Conservation (phyloP, 2,329 filamentous ascomycete genomes). For the Diaporthe citriasiana region DNA sequence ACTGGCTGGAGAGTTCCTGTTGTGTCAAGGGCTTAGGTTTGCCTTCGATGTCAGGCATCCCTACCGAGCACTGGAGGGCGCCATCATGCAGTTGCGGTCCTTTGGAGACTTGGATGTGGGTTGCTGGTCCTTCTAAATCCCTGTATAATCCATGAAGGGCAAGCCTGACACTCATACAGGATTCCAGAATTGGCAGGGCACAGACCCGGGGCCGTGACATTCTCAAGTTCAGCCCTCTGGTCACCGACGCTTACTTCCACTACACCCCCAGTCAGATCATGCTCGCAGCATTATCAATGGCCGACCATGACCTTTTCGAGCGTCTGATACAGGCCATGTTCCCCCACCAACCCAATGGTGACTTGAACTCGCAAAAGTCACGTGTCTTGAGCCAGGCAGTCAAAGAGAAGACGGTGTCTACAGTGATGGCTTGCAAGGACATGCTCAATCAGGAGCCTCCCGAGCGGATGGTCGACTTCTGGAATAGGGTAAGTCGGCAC, state of each 20-base stretch:
- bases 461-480: constrained; percentile 67
- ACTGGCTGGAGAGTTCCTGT: constrained; percentile 90
- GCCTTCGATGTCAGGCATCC: constrained; percentile 95
- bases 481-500: constrained; percentile 61
- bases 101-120: constrained; percentile 72
- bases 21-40: constrained; percentile 93
- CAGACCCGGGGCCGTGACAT: constrained; percentile 81
- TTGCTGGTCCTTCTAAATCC: background rate
- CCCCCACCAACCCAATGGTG: constrained; percentile 44
- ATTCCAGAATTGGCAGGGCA: constrained; percentile 68
- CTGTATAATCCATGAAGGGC: too few relatives aligned
- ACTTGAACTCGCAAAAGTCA: constrained; percentile 46
- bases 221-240: constrained; percentile 82
- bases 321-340: constrained; percentile 61
- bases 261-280: constrained; percentile 96
- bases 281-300: constrained; percentile 83
- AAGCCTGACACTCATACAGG: constrained; percentile 32
- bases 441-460: constrained; percentile 71
- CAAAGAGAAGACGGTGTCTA: constrained; percentile 43
- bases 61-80: constrained; percentile 87
- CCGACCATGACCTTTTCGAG: constrained; percentile 75
- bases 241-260: constrained; percentile 97
- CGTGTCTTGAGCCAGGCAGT: constrained; percentile 57
- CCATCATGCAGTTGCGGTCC: constrained; percentile 83
- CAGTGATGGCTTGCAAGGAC: constrained; percentile 65